Base-by-base conservation (phyloP, 2,329 filamentous ascomycete species). In the Epichloe bromicola region DNA sequence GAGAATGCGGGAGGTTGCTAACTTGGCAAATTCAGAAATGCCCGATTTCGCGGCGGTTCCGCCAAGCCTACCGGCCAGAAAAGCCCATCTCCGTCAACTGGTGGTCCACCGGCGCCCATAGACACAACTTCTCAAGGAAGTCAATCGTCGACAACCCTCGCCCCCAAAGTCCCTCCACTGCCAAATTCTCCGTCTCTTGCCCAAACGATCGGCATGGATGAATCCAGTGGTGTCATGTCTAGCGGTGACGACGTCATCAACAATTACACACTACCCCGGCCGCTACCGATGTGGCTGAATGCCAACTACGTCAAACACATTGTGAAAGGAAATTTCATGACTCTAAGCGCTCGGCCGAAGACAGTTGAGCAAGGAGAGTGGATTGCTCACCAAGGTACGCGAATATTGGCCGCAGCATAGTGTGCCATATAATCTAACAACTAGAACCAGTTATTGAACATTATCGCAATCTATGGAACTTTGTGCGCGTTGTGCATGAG, bases 311-410 rank as follows among this genome's bases (percentile, higher is more conserved):
- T 86, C 50, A 86, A 85, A 64, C 82, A 95, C 62, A 95, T 95
- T 57, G 90, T 96, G 62, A 95, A 91, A 73, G 91, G 91, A 53
- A 97, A 96, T 72, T 96, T 97, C 65, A 88, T 95, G 84, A 96
- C 91, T 11, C 71, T 97, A 53, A 94, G 90, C 61, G 88, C 89
- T 47, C 85, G 90, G 63, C 91, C 91, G 20, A 90, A 91, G 72
- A 90, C 93, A 51, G 87, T 96, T 44, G 91, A 96, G 62, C 82
- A 88, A 64, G 91, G 88, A 58, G 91, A 97, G 69, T 97, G 91
- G 91, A 78, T 96, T 59, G 90, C 90, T 56, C 88, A 96, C 67
- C 91, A 96, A 75, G 83, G 91, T 95, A 75, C 64, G 71, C 61
- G 15, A 41, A 33, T 42, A 12, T 19, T 40, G 5, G n/a, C 38